A percentile compares a stretch with the other conserved stretches of the same genome.
Evolutionary conservation across 371 early-diverging fungal species (phyloP).

Genomic region (Mucor saturninus): DNA sequence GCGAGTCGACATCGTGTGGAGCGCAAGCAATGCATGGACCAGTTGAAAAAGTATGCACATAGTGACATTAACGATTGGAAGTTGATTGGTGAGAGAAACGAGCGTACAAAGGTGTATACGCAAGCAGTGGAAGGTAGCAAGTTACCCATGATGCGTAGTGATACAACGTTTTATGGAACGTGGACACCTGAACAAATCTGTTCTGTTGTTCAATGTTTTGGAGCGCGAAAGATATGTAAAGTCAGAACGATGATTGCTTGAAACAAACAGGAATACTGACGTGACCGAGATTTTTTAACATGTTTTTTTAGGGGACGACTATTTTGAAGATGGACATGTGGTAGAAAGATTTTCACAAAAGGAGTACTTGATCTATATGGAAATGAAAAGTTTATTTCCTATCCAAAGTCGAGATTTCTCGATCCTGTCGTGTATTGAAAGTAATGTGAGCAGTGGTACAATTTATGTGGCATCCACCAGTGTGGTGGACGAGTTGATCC

Average conservation of each 20-base stretch:
- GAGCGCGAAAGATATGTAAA: conserved; percentile 47
- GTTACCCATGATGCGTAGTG: conserved; percentile 58
- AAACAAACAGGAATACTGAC: too few relatives aligned
- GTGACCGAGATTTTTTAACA: background rate
- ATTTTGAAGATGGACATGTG: conserved; percentile 55
- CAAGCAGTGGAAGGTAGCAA: conserved; percentile 48
- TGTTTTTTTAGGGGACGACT: conserved; percentile 65
- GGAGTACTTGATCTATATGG: conserved; percentile 56
- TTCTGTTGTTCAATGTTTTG: conserved; percentile 55
- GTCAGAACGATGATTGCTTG: conserved; percentile 5
- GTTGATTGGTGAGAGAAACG: conserved; percentile 37
- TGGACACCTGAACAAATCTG: conserved; percentile 64
- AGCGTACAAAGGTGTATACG: conserved; percentile 50
- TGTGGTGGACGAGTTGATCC: conserved; percentile 56
- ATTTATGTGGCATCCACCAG: conserved; percentile 62
- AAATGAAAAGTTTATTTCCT: conserved; percentile 53
- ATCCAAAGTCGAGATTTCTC: conserved; percentile 61
- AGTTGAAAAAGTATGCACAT: conserved; percentile 45
- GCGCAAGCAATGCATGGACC: conserved; percentile 42
- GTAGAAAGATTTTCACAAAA: conserved; percentile 61
- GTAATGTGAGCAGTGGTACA: conserved; percentile 55
- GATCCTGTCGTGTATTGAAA: conserved; percentile 53
- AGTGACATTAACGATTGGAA: conserved; percentile 56
- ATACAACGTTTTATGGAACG: conserved; percentile 43
- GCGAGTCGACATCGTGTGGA: conserved; percentile 39